phyloP scores from a whole-genome alignment of 768 basidiomycete genomes.

The Termitomyces sp. region DNA sequence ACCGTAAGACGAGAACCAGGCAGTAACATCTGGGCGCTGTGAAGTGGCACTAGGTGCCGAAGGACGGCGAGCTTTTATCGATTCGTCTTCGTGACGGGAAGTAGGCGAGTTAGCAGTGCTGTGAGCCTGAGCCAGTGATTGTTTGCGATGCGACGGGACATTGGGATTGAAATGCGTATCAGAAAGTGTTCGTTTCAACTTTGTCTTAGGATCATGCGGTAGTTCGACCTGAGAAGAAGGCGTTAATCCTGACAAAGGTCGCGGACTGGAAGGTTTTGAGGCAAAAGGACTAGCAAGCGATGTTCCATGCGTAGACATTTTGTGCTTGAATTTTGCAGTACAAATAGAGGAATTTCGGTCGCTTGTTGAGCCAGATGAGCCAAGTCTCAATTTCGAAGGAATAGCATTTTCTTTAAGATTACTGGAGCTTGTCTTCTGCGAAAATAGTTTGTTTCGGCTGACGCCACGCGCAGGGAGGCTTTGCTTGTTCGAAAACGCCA shows the following conservation, averaged over 20 bases:
- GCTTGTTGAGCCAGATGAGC: neutral
- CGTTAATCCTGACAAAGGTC: neutral
- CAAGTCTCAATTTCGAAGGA: constrained; percentile 2
- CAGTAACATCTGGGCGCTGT: constrained; percentile 15
- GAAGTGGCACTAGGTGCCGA: constrained; percentile 20
- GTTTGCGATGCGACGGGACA: constrained; percentile 9
- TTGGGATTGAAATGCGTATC: constrained; percentile 21
- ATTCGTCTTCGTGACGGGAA: neutral
- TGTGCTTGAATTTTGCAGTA: neutral
- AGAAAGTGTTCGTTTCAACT: constrained; percentile 13
- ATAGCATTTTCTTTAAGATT: constrained; percentile 20
- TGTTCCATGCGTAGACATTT: neutral
- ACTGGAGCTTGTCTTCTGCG: constrained; percentile 16
- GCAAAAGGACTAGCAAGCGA: constrained; percentile 21
- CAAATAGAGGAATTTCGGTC: neutral
- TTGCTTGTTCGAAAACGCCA: neutral
- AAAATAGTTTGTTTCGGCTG: neutral
- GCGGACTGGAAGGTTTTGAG: constrained; percentile 16
- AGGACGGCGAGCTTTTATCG: constrained; percentile 17
- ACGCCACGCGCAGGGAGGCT: neutral
- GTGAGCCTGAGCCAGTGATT: constrained; percentile 7
- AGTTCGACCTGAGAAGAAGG: neutral
- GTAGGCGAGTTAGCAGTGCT: constrained; percentile 19
- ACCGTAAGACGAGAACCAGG: constrained; percentile 14
- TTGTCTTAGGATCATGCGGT: neutral